phyloP scores from a whole-genome alignment of 805 yeast species.

The Cyberlindnera meyerae region DNA sequence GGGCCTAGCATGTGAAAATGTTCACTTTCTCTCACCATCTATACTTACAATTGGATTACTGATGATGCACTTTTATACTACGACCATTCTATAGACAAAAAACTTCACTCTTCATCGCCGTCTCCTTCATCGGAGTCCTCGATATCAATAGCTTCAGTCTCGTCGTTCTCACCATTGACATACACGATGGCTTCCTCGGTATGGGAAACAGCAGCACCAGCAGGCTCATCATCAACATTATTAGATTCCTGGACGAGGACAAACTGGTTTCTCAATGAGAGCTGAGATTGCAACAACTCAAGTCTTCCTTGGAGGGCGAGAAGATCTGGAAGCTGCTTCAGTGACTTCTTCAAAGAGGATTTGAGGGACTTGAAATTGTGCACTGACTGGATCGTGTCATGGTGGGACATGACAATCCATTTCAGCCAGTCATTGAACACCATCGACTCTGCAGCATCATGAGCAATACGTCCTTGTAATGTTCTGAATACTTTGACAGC shows the following conservation, averaged over 20 bases:
- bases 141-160: slow-evolving; percentile 34
- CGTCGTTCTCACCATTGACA: slow-evolving; percentile 42
- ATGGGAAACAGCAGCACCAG: slow-evolving; percentile 25
- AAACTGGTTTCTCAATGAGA: slow-evolving; percentile 57
- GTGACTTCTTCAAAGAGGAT: slow-evolving; percentile 48
- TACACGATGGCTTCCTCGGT: slow-evolving; percentile 32
- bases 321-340: slow-evolving; percentile 58
- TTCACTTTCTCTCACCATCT: too few relatives aligned
- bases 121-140: slow-evolving; percentile 29
- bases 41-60: too few relatives aligned
- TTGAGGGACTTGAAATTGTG: slow-evolving; percentile 47
- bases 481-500: slow-evolving; percentile 41
- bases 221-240: slow-evolving; percentile 15
- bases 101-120: slow-evolving; percentile 5
- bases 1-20: too few relatives aligned
- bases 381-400: slow-evolving; percentile 35
- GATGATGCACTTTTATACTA: too few relatives aligned
- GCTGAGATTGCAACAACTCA: slow-evolving; percentile 70
- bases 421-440: slow-evolving; percentile 61
- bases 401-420: slow-evolving; percentile 70
- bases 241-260: slow-evolving; percentile 33
- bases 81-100: too few relatives aligned
- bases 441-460: slow-evolving; percentile 39
- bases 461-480: slow-evolving; percentile 42
- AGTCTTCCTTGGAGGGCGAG: slow-evolving; percentile 83